A percentile compares a stretch with the other conserved stretches of the same genome.
phyloP scores from a whole-genome alignment of 2,329 filamentous ascomycete species.

The Nothopassalora personata region DNA sequence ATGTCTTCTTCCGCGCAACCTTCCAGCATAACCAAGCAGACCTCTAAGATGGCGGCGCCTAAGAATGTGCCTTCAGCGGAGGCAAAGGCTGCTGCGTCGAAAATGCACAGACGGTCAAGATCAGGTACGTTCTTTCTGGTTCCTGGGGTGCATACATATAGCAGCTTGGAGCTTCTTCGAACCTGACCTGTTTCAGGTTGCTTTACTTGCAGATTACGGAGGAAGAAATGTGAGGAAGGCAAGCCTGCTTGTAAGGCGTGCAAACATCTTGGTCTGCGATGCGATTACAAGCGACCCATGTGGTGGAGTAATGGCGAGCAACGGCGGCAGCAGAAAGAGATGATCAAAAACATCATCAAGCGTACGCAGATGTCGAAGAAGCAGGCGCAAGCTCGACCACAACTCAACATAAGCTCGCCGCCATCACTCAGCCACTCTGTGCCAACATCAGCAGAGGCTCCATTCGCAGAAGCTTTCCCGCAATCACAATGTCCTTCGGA shows the following conservation, averaged over 20 bases:
- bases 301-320: constrained; percentile 97
- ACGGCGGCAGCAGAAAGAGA: constrained; percentile 80
- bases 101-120: constrained; percentile 90
- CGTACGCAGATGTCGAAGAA: constrained; percentile 92
- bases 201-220: constrained; percentile 61
- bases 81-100: constrained; percentile 54
- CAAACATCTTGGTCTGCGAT: constrained; percentile 70
- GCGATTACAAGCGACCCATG: constrained; percentile 92
- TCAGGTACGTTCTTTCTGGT: constrained; percentile 63
- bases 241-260: constrained; percentile 61
- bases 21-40: constrained; percentile 35
- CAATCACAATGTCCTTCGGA: constrained; percentile 71
- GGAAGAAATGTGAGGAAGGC: constrained; percentile 66
- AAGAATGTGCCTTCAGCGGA: constrained; percentile 48
- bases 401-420: constrained; percentile 56
- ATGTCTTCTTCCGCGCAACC: constrained; percentile 44
- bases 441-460: constrained; percentile 60
- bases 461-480: constrained; percentile 66
- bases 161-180: constrained; percentile 14
- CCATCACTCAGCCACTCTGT: constrained; percentile 70
- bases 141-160: constrained; percentile 36
- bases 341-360: constrained; percentile 97
- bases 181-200: constrained; percentile 50
- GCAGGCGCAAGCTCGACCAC: constrained; percentile 44
- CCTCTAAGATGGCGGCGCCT: constrained; percentile 46